Evolutionary conservation across 2,329 filamentous ascomycete species (phyloP).

Genomic region (Arthrobotrys sinensis): DNA sequence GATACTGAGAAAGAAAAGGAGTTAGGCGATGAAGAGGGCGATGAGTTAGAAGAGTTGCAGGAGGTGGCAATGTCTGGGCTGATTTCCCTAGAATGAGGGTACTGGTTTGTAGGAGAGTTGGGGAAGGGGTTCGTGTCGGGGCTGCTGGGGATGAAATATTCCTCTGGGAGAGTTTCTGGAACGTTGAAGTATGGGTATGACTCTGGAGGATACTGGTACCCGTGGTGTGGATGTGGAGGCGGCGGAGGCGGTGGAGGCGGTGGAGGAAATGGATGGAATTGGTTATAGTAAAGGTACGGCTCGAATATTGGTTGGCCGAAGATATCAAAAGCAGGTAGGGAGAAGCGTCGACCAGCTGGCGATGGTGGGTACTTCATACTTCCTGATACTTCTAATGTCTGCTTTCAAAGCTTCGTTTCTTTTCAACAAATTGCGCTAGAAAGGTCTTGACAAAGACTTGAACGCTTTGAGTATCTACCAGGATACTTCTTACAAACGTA

Average conservation of each 20-base stretch:
- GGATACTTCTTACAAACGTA: slow-evolving; percentile 9
- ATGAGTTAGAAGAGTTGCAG: slow-evolving; percentile 11
- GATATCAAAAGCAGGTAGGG: slow-evolving; percentile 36
- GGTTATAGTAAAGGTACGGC: slow-evolving; percentile 26
- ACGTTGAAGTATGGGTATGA: slow-evolving; percentile 33
- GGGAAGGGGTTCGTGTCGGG: slow-evolving; percentile 18
- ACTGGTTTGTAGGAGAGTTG: slow-evolving; percentile 12
- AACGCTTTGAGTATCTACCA: slow-evolving; percentile 3
- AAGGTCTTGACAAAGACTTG: neutral
- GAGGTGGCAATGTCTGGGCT: slow-evolving; percentile 8
- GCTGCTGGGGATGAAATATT: slow-evolving; percentile 23
- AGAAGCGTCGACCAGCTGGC: slow-evolving; percentile 27
- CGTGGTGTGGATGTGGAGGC: slow-evolving; percentile 4
- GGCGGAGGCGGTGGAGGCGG: neutral
- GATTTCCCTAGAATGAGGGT: slow-evolving; percentile 43
- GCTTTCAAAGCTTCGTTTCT: too few species aligned
- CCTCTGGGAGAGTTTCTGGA: slow-evolving; percentile 42
- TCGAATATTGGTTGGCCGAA: slow-evolving; percentile 45
- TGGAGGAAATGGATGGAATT: slow-evolving; percentile 32
- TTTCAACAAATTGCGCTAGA: too few species aligned
- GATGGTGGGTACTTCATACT: slow-evolving; percentile 39
- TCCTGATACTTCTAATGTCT: neutral
- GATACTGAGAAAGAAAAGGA: slow-evolving; percentile 32
- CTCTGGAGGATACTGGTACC: slow-evolving; percentile 22
- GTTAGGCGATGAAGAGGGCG: slow-evolving; percentile 9